Base-by-base conservation (phyloP, 805 yeast species). In the Torulaspora quercuum region DNA sequence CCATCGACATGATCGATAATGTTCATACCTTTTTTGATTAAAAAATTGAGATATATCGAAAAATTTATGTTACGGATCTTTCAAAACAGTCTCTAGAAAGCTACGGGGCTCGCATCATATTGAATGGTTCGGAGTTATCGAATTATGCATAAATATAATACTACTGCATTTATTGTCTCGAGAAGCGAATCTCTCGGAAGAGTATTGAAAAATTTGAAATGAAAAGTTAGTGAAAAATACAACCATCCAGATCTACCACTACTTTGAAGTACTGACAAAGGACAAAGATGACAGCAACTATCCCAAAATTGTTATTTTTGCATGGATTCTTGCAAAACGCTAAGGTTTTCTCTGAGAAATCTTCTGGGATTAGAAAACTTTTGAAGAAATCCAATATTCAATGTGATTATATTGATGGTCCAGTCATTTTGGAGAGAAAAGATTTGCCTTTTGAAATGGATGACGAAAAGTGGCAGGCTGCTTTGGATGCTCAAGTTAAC, bases 291-390 rank as follows among this genome's bases (percentile, higher is more conserved):
- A 46, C 60, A 19, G 33, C 49, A 16, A 19, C 46, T 8, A 41
- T 24, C 17, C 53, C 59, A 30, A 79, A 78, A 49, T 69, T 90
- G 17, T 67, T 90, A n/a, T 90, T 92, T 61, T 66, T 92, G 18
- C 98, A 90, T 48, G 97, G 98, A 0, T 88, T 80, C 61, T 77
- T 89, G 10, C 95, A 90, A 68, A 82, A 80, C 44, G 90, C 90
- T 5, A 72, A 81, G 26, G 71, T 81, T 9, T 90, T 90, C 63
- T 82, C 94, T 37, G 85, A 82, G 49, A 90, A 92, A 60, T 80
- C 96, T 0, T 80, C 95, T 2, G 97, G 95, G 3, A 71, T 90
- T 17, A 72, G 97, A 45, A 90, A 92, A 52, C 73, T 78, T 28
- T 65, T 92, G 42, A 72, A 75, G 53, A 68, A 67, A 42, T 68